Base-by-base conservation (phyloP, 192 early-diverging fungal genomes). In the Lobosporangium transversale region DNA sequence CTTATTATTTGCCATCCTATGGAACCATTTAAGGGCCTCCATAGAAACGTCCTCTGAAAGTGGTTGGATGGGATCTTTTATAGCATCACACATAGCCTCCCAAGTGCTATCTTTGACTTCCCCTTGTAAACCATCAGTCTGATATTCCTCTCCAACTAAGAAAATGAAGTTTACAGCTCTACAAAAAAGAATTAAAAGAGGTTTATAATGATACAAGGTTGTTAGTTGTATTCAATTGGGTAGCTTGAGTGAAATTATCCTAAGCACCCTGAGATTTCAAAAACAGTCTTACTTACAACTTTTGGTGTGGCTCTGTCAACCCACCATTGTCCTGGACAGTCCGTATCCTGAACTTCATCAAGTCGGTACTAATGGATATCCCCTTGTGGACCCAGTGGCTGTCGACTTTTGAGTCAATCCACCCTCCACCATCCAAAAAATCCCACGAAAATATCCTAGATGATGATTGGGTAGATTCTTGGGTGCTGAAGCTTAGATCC, bases 111-210 rank as follows among this genome's bases (percentile, higher is more conserved):
- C 58, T 21, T 61, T 27, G 14, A 61, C n/a, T 32, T 61, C 44
- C 4, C 1, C 47, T 20, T 61, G 58, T 20, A 61, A 29, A 2
- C 58, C 58, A 18, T 37, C 30, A 0, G 48, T 62, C 17, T 51
- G 59, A 35, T 62, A 35, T 21, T 62, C 59, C 17, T 17, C 59
- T 18, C 32, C 59, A 12, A 51, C 33, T 3, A 62, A 33, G 29
- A 59, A 59, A 23, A 59, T 47, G 27, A 59, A 58, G 30, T 59
- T 59, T 44, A 59, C 57, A 3, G 57, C 57, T 21, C 57, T 59
- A 37, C 47, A 29, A 5, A 59, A 50, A 50, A 26, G 48, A 20
- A 45, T 45, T 45, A 45, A 45, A 45, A 45, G 14, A 20, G 44
- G 21, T 45, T 45, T 45, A 45, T 14, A 45, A 45, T 45, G 44